Evolutionary conservation across 2,329 filamentous ascomycete species (phyloP), one percentile per base, ranked within the genome.

Genomic region (Beauveria varroae): DNA sequence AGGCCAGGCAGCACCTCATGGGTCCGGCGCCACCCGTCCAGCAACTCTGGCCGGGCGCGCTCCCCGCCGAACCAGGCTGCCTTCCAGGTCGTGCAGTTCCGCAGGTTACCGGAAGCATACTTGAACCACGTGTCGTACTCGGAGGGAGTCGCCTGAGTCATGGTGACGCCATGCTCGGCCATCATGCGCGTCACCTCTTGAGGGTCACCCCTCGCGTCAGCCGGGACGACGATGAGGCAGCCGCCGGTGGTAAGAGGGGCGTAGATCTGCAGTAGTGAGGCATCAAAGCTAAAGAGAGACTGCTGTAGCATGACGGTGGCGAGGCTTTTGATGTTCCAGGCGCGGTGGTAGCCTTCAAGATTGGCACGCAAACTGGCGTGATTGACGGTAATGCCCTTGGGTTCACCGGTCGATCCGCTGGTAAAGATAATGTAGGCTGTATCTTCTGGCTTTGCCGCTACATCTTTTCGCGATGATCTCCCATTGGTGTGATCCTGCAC

Each of bases 101-200:
- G 20, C 54, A 24, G 47, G 14, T 28, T 30, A 6, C 20, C 26
- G 6, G 24, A 10, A 6, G 14, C 47, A n/a, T 50, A 30, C 3
- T 9, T 5, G 16, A 50, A 16, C 47, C 47, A 50, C 1, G 16
- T n/a, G 2, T 41, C 24, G n/a, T 55, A 61, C 34, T 61, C 62
- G 7, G 62, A 61, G 12, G 62, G 62, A 12, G 62, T 63, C 3
- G 58, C 62, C 5, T 10, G 8, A 1, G 62, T 61, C 5, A 43
- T 18, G 3, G 62, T 63, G 1, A 63, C 47, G 3, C 30, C 49
- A 2, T 59, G 28, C 5, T 34, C 40, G 14, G 22, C 20, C 34
- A 63, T 61, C 7, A 61, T 18, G 3, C 20, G 8, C 20, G 54
- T 30, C 1, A 63, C 37, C 8, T 49, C 58, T 22, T 41, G 18